These are phyloP conservation scores for Arthrobotrys iridis DNA, from an alignment of 2,329 filamentous ascomycete genomes.

Conservation along the genomic window DNA sequence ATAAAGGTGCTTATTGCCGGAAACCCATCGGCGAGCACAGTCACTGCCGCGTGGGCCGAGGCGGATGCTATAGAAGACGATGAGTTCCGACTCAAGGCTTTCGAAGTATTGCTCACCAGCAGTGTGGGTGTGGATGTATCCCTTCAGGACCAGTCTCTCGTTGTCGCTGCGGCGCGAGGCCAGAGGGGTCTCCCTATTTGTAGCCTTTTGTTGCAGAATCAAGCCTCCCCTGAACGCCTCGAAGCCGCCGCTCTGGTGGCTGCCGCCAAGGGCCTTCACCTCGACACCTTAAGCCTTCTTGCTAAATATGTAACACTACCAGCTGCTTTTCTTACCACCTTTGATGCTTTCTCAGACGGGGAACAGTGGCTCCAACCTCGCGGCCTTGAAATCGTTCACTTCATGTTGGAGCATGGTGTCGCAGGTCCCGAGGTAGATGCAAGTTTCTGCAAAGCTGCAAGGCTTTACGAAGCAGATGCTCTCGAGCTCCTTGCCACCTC, in stretches of 20 bases:
- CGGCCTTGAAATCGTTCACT: constrained; percentile 16
- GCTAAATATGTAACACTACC: not conserved
- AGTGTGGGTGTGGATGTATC: not conserved
- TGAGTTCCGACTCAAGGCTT: not conserved
- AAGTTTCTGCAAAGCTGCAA: constrained; percentile 10
- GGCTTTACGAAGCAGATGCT: constrained; percentile 14
- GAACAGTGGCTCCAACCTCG: constrained; percentile 17
- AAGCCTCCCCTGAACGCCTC: constrained; percentile 17
- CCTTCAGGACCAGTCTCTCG: constrained; percentile 9
- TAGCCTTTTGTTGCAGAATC: not conserved
- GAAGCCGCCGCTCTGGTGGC: constrained; percentile 13
- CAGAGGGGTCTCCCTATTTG: not conserved
- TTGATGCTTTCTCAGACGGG: constrained; percentile 21
- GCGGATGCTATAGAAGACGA: constrained; percentile 11
- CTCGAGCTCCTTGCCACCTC: constrained; percentile 23
- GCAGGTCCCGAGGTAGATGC: constrained; percentile 14
- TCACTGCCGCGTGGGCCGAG: constrained; percentile 4
- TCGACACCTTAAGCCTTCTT: constrained; percentile 9
- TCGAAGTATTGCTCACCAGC: constrained; percentile 9
- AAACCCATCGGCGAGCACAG: not conserved
- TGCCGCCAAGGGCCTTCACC: constrained; percentile 17
- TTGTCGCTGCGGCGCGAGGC: constrained; percentile 1
- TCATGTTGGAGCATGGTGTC: constrained; percentile 18
- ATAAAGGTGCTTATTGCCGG: constrained; percentile 14
- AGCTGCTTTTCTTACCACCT: constrained; percentile 4